Evolutionary conservation across 2,329 filamentous ascomycete species (phyloP).

Genomic region (Alternaria novae-zelandiae): DNA sequence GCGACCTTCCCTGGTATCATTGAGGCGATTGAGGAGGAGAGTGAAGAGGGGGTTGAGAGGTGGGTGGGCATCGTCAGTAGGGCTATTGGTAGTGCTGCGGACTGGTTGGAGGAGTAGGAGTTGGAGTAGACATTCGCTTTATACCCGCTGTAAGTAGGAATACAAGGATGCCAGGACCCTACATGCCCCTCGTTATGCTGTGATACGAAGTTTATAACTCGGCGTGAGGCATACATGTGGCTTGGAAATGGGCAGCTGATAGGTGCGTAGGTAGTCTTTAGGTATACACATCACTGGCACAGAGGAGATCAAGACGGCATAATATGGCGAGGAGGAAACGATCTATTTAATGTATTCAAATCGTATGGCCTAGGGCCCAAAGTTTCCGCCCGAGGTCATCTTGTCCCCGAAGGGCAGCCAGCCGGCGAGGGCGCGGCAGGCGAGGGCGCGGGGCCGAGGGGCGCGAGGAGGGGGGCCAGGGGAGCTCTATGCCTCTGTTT

Average conservation of each 20-base stretch:
- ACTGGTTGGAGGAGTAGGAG: constrained; percentile 33
- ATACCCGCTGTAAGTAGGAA: background rate
- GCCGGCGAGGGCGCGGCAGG: too few relatives aligned
- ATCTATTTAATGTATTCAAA: background rate
- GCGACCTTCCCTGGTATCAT: constrained; percentile 70
- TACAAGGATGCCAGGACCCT: background rate
- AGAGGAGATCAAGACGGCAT: background rate
- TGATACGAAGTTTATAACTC: background rate
- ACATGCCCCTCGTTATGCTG: background rate
- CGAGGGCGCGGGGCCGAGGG: too few relatives aligned
- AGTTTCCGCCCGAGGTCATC: background rate
- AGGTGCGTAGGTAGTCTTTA: background rate
- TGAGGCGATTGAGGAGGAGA: constrained; percentile 63
- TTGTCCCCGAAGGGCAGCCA: background rate
- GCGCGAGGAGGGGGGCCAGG: background rate
- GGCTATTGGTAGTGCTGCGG: constrained; percentile 44
- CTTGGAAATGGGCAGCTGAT: background rate
- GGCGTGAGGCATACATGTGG: background rate
- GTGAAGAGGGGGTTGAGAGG: constrained; percentile 46
- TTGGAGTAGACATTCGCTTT: background rate
- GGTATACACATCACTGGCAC: background rate
- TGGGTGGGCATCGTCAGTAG: constrained; percentile 53
- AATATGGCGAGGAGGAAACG: background rate
- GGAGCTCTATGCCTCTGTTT: background rate
- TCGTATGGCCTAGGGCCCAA: background rate